These are phyloP conservation scores for Aegilops umbellulata DNA, from an alignment of 176 grass and related monocot genomes.

Conservation along the genomic window DNA sequence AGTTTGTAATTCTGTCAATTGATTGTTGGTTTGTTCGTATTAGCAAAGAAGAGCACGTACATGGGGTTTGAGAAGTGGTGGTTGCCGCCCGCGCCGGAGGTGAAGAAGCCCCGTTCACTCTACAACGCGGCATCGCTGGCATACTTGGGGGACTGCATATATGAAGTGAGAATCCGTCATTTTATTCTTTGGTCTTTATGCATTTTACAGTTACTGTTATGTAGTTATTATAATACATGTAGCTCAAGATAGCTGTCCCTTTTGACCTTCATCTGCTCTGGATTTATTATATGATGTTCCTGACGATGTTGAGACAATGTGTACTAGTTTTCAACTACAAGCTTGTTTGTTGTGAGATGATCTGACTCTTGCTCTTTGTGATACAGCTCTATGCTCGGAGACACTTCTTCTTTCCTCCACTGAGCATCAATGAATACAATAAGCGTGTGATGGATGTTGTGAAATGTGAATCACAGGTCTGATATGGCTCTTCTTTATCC, in stretches of 20 bases:
- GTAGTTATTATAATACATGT: neutral
- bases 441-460: slow-evolving; percentile 93
- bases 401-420: slow-evolving; percentile 89
- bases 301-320: neutral
- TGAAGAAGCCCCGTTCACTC: slow-evolving; percentile 84
- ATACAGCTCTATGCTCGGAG: slow-evolving; percentile 90
- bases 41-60: slow-evolving; percentile 52
- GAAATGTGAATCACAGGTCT: slow-evolving; percentile 90
- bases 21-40: slow-evolving; percentile 16
- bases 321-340: slow-evolving; percentile 15
- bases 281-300: neutral
- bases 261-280: neutral
- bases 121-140: slow-evolving; percentile 82
- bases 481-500: slow-evolving; percentile 19
- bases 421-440: slow-evolving; percentile 96
- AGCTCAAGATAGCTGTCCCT: neutral
- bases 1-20: neutral
- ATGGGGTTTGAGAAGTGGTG: slow-evolving; percentile 93
- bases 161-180: slow-evolving; percentile 55
- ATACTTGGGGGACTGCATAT: slow-evolving; percentile 98
- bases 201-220: neutral
- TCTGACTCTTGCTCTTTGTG: slow-evolving; percentile 29
- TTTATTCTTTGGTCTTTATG: neutral
- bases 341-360: slow-evolving; percentile 9
- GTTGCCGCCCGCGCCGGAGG: slow-evolving; percentile 63